Percentiles rank a stretch among this genome's conserved stretches.
These are phyloP conservation scores for Aspergillus cavernicola DNA, from an alignment of 495 filamentous ascomycete species.

Conservation along the genomic window DNA sequence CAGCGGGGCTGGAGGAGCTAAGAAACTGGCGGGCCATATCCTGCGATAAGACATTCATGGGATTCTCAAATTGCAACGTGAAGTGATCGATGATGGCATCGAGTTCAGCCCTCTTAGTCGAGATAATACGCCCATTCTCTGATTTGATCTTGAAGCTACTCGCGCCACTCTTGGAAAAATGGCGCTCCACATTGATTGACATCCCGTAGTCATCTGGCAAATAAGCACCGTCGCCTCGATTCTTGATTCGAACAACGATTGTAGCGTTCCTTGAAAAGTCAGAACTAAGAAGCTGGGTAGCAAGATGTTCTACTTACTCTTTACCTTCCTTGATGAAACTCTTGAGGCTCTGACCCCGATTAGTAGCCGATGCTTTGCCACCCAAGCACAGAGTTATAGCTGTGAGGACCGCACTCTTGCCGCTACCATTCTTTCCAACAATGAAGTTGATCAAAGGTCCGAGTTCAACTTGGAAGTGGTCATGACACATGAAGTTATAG, in stretches of 20 bases:
- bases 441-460: slow-evolving; percentile 97
- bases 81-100: slow-evolving; percentile 92
- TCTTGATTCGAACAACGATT: slow-evolving; percentile 82
- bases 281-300: slow-evolving; percentile 23
- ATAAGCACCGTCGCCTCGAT: slow-evolving; percentile 78
- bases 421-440: slow-evolving; percentile 94
- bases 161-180: slow-evolving; percentile 72
- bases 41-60: slow-evolving; percentile 95
- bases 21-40: slow-evolving; percentile 93
- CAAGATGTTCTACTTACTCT: slow-evolving; percentile 48
- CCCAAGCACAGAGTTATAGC: slow-evolving; percentile 92
- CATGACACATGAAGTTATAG: slow-evolving; percentile 94
- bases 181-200: slow-evolving; percentile 83
- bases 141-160: slow-evolving; percentile 88
- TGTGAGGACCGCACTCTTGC: slow-evolving; percentile 97
- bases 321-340: slow-evolving; percentile 88
- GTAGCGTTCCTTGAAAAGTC: slow-evolving; percentile 33
- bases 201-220: slow-evolving; percentile 78
- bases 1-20: slow-evolving; percentile 69
- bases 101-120: slow-evolving; percentile 80
- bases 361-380: slow-evolving; percentile 92
- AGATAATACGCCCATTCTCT: slow-evolving; percentile 64
- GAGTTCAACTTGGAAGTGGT: slow-evolving; percentile 70
- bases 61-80: slow-evolving; percentile 92
- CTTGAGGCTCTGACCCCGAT: slow-evolving; percentile 87